Percentiles rank a stretch among this genome's conserved stretches.
Conservation (phyloP, 2,329 filamentous ascomycete species). For the Phaeosphaeriaceae sp. region DNA sequence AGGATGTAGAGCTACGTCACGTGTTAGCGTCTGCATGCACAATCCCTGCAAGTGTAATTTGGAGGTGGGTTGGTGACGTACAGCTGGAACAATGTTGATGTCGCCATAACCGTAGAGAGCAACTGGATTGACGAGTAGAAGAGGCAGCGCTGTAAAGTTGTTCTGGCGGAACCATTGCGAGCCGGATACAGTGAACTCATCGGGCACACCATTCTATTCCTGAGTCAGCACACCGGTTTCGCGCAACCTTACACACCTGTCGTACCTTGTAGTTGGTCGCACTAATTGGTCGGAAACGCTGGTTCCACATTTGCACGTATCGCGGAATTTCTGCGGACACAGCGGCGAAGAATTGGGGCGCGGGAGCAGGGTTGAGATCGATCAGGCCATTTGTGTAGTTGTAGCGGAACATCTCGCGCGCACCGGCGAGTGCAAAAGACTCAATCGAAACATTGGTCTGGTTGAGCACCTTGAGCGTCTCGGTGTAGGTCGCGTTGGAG, state of each 20-base stretch:
- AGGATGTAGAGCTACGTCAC: slow-evolving; percentile 47
- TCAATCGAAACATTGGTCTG: slow-evolving; percentile 41
- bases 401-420: slow-evolving; percentile 42
- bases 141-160: slow-evolving; percentile 46
- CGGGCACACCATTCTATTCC: slow-evolving; percentile 45
- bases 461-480: slow-evolving; percentile 46
- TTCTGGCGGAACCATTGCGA: slow-evolving; percentile 45
- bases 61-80: slow-evolving; percentile 32
- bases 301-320: slow-evolving; percentile 43
- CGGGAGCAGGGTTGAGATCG: slow-evolving; percentile 26
- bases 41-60: slow-evolving; percentile 27
- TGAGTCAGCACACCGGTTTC: slow-evolving; percentile 20
- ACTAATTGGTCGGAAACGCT: slow-evolving; percentile 42
- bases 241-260: slow-evolving; percentile 15
- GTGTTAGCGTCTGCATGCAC: slow-evolving; percentile 35
- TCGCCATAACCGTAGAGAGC: slow-evolving; percentile 50
- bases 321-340: slow-evolving; percentile 43
- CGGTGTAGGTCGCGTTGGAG: slow-evolving; percentile 46
- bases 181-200: slow-evolving; percentile 45
- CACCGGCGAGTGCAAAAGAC: slow-evolving; percentile 42
- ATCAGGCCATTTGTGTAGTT: slow-evolving; percentile 43
- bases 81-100: slow-evolving; percentile 46
- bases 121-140: slow-evolving; percentile 44
- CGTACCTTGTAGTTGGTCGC: slow-evolving; percentile 45
- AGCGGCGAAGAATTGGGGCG: slow-evolving; percentile 30